phyloP scores from a whole-genome alignment of 495 filamentous ascomycete genomes.

The Penicillium turbatum region DNA sequence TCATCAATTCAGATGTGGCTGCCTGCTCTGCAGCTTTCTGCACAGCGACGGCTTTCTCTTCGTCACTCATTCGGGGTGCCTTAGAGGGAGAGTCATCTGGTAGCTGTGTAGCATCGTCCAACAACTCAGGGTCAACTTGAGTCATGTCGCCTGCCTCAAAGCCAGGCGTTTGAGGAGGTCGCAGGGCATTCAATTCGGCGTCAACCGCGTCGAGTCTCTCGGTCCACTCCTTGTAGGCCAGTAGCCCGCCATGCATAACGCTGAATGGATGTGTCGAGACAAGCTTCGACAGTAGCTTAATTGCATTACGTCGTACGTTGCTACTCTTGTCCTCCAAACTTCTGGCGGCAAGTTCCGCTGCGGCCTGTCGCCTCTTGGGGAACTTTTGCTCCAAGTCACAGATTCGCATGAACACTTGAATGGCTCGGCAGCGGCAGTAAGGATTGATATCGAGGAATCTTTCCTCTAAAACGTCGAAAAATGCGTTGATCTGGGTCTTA shows the following conservation, averaged over 20 bases:
- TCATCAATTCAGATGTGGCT: conserved; percentile 73
- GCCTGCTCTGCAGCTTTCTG: conserved; percentile 70
- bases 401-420: conserved; percentile 89
- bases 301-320: conserved; percentile 90
- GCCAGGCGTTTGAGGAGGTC: conserved; percentile 74
- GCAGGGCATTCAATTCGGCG: conserved; percentile 71
- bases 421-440: conserved; percentile 86
- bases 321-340: conserved; percentile 98
- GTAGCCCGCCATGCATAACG: conserved; percentile 82
- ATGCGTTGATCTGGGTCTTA: conserved; percentile 90
- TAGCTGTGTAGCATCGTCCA: conserved; percentile 85
- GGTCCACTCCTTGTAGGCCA: conserved; percentile 80
- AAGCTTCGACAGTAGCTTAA: conserved; percentile 82
- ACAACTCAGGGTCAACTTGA: conserved; percentile 67
- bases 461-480: conserved; percentile 95
- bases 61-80: conserved; percentile 56
- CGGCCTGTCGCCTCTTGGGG: conserved; percentile 82
- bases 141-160: conserved; percentile 55
- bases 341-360: conserved; percentile 76
- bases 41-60: conserved; percentile 47
- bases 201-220: conserved; percentile 74
- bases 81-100: conserved; percentile 61
- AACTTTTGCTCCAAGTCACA: conserved; percentile 94
- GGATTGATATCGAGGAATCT: conserved; percentile 95
- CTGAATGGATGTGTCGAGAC: conserved; percentile 92